Base-by-base conservation (phyloP, 768 basidiomycete species). In the Ephemerocybe angulata region DNA sequence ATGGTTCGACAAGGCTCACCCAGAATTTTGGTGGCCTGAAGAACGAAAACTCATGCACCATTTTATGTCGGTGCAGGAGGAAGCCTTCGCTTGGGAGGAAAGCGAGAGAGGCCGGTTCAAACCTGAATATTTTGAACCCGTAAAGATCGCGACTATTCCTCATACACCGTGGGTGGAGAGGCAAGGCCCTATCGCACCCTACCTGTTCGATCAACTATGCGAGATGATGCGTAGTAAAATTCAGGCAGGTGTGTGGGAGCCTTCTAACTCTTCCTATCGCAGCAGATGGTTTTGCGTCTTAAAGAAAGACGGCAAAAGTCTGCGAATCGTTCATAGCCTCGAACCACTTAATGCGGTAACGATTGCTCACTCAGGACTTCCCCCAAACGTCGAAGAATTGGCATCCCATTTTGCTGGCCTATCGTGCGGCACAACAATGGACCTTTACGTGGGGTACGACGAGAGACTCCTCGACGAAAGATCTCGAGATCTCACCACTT, bases 341-440 rank as follows among this genome's bases (percentile, higher is more conserved):
- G 65, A 76, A 55, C 69, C 64, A 0, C 60, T 75, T 0, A 75
- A 75, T 55, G 58, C 53, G 13, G 65, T 73, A 0, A 68, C 68
- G 0, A 70, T 72, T 11, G 55, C 57, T 6, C 58, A 73, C 40
- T 59, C 68, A 17, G 67, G 27, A 48, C 50, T 28, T 33, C 50
- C 19, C 50, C 50, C 41, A 6, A 12, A 10, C 25, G 19, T 19
- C 49, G 29, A 47, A 30, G n/a, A 28, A 48, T n/a, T 5, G 21
- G 3, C 49, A 44, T 15, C 21, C 46, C 24, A 47, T 49, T 31
- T 27, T 49, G 24, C 48, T 29, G 17, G 49, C 54, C 7, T n/a
- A n/a, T n/a, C n/a, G n/a, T n/a, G n/a, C n/a, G n/a, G n/a, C n/a
- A n/a, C n/a, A n/a, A n/a, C n/a, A n/a, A n/a, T n/a, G n/a, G n/a